A percentile compares a stretch with the other conserved stretches of the same genome.
These are phyloP conservation scores for Petrea volubilis DNA, from an alignment of 257 asterid species.

Conservation along the genomic window DNA sequence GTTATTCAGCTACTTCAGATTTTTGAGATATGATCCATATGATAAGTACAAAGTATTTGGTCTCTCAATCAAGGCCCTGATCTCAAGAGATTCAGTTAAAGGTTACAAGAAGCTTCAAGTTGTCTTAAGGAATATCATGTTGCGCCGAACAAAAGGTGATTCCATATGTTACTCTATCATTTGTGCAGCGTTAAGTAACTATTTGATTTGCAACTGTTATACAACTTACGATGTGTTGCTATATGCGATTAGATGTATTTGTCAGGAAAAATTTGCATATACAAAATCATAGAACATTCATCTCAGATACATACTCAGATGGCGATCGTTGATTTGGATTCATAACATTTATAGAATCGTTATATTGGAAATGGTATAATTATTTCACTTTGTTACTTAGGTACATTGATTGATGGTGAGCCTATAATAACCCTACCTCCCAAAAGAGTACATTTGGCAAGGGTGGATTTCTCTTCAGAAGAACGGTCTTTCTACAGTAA, in stretches of 20 bases:
- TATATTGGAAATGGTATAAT: constrained; percentile 27
- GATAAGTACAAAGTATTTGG: constrained; percentile 72
- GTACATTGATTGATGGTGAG: constrained; percentile 64
- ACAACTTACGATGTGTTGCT: too few species aligned
- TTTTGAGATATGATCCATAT: constrained; percentile 92
- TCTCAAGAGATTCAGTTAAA: constrained; percentile 63
- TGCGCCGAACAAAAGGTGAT: constrained; percentile 97
- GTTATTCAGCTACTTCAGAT: constrained; percentile 93
- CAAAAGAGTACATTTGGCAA: constrained; percentile 58
- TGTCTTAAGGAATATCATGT: constrained; percentile 79
- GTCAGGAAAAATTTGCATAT: too few species aligned
- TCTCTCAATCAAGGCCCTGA: constrained; percentile 59
- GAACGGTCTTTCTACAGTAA: constrained; percentile 76
- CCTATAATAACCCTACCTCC: constrained; percentile 90
- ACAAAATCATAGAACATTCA: too few species aligned
- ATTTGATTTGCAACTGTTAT: too few species aligned
- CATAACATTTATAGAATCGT: constrained; percentile 12
- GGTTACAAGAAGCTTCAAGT: constrained; percentile 91
- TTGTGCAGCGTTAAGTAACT: background rate
- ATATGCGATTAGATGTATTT: too few species aligned
- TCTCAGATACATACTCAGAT: background rate
- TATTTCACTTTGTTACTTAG: constrained; percentile 40
- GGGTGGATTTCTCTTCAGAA: constrained; percentile 77
- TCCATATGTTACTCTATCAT: constrained; percentile 11
- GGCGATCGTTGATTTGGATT: constrained; percentile 13